phyloP scores from a whole-genome alignment of 768 basidiomycete species.

The Sarcodon sp. region DNA sequence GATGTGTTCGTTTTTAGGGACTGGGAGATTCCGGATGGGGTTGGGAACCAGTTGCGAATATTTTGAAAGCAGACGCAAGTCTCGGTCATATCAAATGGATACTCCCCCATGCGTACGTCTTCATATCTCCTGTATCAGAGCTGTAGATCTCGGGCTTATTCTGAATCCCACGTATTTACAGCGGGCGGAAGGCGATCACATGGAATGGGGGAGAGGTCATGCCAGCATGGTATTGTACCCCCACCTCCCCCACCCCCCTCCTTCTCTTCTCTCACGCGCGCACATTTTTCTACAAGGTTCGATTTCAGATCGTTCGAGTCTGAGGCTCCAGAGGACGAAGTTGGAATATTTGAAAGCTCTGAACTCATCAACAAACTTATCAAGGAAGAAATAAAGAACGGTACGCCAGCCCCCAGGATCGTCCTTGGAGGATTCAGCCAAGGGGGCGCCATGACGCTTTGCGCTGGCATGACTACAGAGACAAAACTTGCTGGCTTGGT shows the following conservation, averaged over 20 bases:
- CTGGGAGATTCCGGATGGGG: slow-evolving; percentile 66
- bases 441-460: slow-evolving; percentile 67
- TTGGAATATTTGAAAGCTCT: slow-evolving; percentile 59
- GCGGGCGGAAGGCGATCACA: slow-evolving; percentile 49
- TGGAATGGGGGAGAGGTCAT: slow-evolving; percentile 64
- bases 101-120: slow-evolving; percentile 65
- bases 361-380: slow-evolving; percentile 56
- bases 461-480: slow-evolving; percentile 58
- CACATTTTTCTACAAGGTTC: slow-evolving; percentile 37
- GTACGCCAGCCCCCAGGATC: slow-evolving; percentile 50
- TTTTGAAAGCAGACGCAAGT: slow-evolving; percentile 38
- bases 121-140: neutral
- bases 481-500: slow-evolving; percentile 61
- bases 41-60: slow-evolving; percentile 65
- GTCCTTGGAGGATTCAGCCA: slow-evolving; percentile 63
- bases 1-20: slow-evolving; percentile 29
- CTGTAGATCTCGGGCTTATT: no score
- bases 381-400: slow-evolving; percentile 57
- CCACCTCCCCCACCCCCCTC: neutral
- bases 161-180: neutral
- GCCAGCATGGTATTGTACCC: slow-evolving; percentile 56
- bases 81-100: slow-evolving; percentile 77
- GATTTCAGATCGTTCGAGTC: slow-evolving; percentile 43
- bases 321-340: slow-evolving; percentile 37
- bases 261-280: neutral